Evolutionary conservation across 306 rosid species (phyloP).

Genomic region (Cucumis cinereus): DNA sequence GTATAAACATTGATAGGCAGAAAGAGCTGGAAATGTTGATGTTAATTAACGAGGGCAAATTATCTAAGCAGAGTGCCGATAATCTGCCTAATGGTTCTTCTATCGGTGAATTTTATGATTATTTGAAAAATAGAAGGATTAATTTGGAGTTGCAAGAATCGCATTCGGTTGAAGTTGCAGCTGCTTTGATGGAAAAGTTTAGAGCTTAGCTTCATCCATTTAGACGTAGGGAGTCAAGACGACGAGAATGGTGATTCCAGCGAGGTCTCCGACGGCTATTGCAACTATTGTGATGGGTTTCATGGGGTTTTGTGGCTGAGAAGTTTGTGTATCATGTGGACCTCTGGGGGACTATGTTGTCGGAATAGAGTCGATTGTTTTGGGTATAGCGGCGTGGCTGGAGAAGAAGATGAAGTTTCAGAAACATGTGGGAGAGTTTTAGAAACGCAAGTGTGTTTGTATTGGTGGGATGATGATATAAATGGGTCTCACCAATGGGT

Average conservation of each 20-base stretch:
- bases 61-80: slow-evolving; percentile 21
- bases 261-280: slow-evolving; percentile 59
- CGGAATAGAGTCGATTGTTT: slow-evolving; percentile 36
- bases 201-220: slow-evolving; percentile 55
- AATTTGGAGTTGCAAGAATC: slow-evolving; percentile 49
- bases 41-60: slow-evolving; percentile 34
- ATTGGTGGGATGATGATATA: too few relatives aligned
- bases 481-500: too few relatives aligned
- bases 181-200: slow-evolving; percentile 44
- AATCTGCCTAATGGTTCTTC: slow-evolving; percentile 15
- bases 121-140: slow-evolving; percentile 32
- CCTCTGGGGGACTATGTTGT: slow-evolving; percentile 18
- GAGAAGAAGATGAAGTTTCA: slow-evolving; percentile 30
- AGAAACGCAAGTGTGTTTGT: too few relatives aligned
- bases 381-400: slow-evolving; percentile 91
- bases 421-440: slow-evolving; percentile 35
- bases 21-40: slow-evolving; percentile 61
- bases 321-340: slow-evolving; percentile 14
- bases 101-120: slow-evolving; percentile 17
- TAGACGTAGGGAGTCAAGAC: slow-evolving; percentile 44
- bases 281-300: slow-evolving; percentile 68
- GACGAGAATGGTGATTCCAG: slow-evolving; percentile 39
- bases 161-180: slow-evolving; percentile 44
- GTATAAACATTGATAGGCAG: slow-evolving; percentile 24
- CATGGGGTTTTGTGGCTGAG: slow-evolving; percentile 24